phyloP scores from a whole-genome alignment of 176 grass and related monocot species.

The Hyparrhenia diplandra region DNA sequence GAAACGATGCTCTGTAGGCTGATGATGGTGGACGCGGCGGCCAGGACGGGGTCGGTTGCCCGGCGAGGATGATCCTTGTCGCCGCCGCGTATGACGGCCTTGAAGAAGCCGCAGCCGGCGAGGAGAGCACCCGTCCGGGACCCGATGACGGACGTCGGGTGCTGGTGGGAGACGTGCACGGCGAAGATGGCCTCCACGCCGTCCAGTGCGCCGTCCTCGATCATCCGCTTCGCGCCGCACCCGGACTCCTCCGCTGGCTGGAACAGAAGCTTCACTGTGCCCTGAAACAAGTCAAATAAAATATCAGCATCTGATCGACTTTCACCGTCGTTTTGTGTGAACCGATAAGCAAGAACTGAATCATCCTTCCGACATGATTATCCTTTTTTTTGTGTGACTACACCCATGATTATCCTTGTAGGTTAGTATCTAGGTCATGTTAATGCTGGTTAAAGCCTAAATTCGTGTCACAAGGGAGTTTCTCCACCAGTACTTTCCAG shows the following conservation, averaged over 20 bases:
- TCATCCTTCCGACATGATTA: no score
- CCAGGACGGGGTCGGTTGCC: slow-evolving; percentile 60
- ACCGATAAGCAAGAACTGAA: neutral
- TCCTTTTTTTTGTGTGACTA: no score
- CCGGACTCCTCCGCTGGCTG: slow-evolving; percentile 97
- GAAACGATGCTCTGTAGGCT: slow-evolving; percentile 83
- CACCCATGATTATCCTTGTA: neutral
- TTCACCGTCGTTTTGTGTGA: neutral
- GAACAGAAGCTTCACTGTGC: slow-evolving; percentile 89
- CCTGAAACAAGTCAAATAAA: slow-evolving; percentile 43
- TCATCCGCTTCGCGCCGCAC: slow-evolving; percentile 91
- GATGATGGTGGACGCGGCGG: slow-evolving; percentile 66
- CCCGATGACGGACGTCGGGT: slow-evolving; percentile 65
- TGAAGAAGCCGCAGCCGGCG: slow-evolving; percentile 95
- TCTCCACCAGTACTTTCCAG: neutral
- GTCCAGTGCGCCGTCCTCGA: slow-evolving; percentile 84
- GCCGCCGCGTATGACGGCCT: slow-evolving; percentile 46
- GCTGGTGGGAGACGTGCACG: slow-evolving; percentile 74
- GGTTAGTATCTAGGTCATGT: neutral
- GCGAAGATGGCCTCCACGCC: slow-evolving; percentile 95
- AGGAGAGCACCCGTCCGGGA: slow-evolving; percentile 71
- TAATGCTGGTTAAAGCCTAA: neutral
- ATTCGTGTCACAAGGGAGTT: neutral
- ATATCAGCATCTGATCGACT: neutral
- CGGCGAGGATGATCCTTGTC: no score